phyloP scores from a whole-genome alignment of 2,329 filamentous ascomycete species.

The Zopfia rhizophila region DNA sequence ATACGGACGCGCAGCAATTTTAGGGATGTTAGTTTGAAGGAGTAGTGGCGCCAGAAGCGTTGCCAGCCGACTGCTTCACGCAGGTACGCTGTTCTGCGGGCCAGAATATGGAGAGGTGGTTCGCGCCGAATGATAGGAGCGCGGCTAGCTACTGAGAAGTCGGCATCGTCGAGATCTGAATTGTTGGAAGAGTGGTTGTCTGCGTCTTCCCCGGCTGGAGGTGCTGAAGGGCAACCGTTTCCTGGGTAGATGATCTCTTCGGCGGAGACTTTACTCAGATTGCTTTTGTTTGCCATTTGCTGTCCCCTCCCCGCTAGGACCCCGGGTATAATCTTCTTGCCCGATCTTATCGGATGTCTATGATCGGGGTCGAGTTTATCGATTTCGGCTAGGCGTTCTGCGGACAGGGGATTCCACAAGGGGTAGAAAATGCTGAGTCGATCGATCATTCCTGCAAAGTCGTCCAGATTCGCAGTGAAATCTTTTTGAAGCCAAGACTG shows the following conservation, averaged over 20 bases:
- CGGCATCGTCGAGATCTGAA: constrained; percentile 12
- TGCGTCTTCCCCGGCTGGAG: constrained; percentile 26
- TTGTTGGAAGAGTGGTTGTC: constrained; percentile 23
- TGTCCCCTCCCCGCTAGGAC: constrained; percentile 8
- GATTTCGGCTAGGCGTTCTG: constrained; percentile 23
- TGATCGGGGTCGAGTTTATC: constrained; percentile 17
- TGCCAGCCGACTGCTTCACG: constrained; percentile 40
- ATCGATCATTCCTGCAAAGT: constrained; percentile 29
- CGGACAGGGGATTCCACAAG: constrained; percentile 32
- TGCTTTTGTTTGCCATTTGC: constrained; percentile 26
- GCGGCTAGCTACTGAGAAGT: background rate
- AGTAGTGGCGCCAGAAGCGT: constrained; percentile 35
- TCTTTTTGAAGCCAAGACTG: constrained; percentile 15
- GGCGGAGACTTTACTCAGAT: background rate
- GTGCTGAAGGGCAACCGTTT: constrained; percentile 10
- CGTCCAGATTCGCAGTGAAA: constrained; percentile 27
- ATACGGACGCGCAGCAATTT: constrained; percentile 33
- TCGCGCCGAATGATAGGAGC: background rate
- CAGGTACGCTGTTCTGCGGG: constrained; percentile 25
- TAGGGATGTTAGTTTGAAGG: constrained; percentile 24
- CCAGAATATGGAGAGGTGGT: constrained; percentile 20
- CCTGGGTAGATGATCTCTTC: background rate
- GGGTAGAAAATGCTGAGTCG: constrained; percentile 37
- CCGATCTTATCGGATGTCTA: too few relatives aligned
- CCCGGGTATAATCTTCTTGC: too few relatives aligned